These are phyloP conservation scores for Pseudogymnoascus sp. DNA, from an alignment of 2,329 filamentous ascomycete species.

Conservation along the genomic window DNA sequence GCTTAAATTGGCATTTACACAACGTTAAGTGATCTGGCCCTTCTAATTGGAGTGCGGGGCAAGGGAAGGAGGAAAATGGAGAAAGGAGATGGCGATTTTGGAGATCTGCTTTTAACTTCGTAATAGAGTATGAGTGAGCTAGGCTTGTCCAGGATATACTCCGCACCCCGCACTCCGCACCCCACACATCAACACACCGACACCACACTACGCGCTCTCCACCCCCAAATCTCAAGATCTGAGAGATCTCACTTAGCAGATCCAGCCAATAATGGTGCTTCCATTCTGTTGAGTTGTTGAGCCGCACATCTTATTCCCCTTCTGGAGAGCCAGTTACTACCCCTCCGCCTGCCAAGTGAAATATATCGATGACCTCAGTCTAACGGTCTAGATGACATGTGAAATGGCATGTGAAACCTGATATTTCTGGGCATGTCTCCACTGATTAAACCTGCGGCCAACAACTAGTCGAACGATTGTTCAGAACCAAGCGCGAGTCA, in stretches of 20 bases:
- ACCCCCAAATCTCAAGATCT: background rate
- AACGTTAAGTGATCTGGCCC: background rate
- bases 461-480: background rate
- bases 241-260: background rate
- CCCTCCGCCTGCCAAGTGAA: background rate
- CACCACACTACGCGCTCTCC: background rate
- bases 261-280: background rate
- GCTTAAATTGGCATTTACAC: background rate
- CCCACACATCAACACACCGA: background rate
- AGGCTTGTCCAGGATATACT: background rate
- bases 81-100: background rate
- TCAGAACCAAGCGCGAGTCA: background rate
- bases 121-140: background rate
- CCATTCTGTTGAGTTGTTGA: background rate
- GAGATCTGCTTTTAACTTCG: background rate
- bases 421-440: background rate
- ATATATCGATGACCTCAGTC: background rate
- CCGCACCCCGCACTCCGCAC: background rate
- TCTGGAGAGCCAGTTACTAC: background rate
- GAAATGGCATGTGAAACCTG: background rate
- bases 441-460: background rate
- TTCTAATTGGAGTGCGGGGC: constrained; percentile 7
- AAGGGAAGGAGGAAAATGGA: background rate
- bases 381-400: background rate
- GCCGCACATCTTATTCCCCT: background rate